Conservation (phyloP, 768 basidiomycete genomes). For the Leccinum disarticulatum region DNA sequence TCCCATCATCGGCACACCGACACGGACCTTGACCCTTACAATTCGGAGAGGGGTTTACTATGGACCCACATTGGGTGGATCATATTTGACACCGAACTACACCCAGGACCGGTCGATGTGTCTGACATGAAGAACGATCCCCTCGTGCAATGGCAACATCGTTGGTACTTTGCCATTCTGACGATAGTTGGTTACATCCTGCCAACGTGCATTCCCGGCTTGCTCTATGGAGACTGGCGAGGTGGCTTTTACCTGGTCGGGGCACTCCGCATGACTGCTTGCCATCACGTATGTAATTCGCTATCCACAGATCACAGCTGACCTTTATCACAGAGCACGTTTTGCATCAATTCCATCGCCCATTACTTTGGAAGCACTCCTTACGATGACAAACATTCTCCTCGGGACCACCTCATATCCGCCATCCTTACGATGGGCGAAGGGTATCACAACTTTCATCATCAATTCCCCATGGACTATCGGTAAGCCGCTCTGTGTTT, state of each 20-base stretch:
- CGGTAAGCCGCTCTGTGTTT: slow-evolving; percentile 12
- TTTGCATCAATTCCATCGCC: slow-evolving; percentile 87
- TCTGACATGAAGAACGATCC: slow-evolving; percentile 70
- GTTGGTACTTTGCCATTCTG: slow-evolving; percentile 63
- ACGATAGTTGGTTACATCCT: slow-evolving; percentile 68
- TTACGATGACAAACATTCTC: slow-evolving; percentile 78
- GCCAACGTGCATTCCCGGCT: slow-evolving; percentile 66
- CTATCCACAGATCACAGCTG: slow-evolving; percentile 3
- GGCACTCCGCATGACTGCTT: slow-evolving; percentile 67
- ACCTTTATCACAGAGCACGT: slow-evolving; percentile 57
- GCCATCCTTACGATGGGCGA: slow-evolving; percentile 78
- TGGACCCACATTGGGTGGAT: slow-evolving; percentile 89
- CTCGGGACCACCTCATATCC: slow-evolving; percentile 77
- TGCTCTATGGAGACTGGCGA: slow-evolving; percentile 72
- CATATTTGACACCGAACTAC: slow-evolving; percentile 70
- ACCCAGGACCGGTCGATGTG: slow-evolving; percentile 68
- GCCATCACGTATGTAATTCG: slow-evolving; percentile 68
- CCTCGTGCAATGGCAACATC: slow-evolving; percentile 78
- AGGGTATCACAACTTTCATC: slow-evolving; percentile 76
- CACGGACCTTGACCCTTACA: slow-evolving; percentile 84
- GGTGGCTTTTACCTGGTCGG: slow-evolving; percentile 79
- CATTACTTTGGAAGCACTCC: slow-evolving; percentile 81
- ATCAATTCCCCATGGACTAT: slow-evolving; percentile 83
- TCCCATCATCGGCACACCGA: slow-evolving; percentile 86
- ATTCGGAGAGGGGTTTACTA: slow-evolving; percentile 71